Percentiles rank a stretch among this genome's conserved stretches.
Evolutionary conservation across 2,329 filamentous ascomycete genomes (phyloP).

Genomic region (Ascochyta viciae-villosae): DNA sequence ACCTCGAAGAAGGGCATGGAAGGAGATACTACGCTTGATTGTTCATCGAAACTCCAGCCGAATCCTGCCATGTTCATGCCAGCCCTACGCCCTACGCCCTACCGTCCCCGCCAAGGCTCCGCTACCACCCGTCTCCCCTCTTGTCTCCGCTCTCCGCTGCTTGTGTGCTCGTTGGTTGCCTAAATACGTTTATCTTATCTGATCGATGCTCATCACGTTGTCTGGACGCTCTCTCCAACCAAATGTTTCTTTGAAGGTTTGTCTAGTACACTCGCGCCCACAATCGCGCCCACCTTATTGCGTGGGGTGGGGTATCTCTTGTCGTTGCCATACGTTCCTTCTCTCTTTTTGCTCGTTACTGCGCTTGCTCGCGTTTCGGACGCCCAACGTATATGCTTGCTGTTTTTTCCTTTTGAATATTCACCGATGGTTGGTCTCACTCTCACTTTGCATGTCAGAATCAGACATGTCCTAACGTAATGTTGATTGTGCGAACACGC

Average conservation of each 20-base stretch:
- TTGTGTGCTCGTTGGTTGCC: background rate
- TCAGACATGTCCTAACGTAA: background rate
- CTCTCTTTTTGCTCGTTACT: too few relatives aligned
- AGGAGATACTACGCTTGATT: background rate
- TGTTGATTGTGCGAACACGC: background rate
- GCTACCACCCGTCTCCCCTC: background rate
- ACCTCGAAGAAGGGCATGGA: background rate
- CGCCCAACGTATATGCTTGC: background rate
- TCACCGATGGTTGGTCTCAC: background rate
- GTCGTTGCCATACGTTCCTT: too few relatives aligned
- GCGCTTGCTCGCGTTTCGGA: too few relatives aligned
- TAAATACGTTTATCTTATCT: conserved; percentile 9
- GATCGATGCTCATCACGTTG: background rate
- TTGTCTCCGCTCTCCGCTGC: background rate
- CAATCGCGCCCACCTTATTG: too few relatives aligned
- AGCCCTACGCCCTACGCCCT: conserved; percentile 1
- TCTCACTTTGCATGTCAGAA: too few relatives aligned
- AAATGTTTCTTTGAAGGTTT: too few relatives aligned
- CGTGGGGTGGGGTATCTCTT: too few relatives aligned
- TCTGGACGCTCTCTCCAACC: background rate
- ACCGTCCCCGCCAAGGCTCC: background rate
- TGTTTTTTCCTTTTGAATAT: background rate
- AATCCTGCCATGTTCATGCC: background rate
- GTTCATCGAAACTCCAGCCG: too few relatives aligned
- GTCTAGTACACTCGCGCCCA: too few relatives aligned